Percentiles rank a stretch among this genome's conserved stretches.
Evolutionary conservation across 2,329 filamentous ascomycete genomes (phyloP).

Genomic region (Aspergillus novofumigatus): DNA sequence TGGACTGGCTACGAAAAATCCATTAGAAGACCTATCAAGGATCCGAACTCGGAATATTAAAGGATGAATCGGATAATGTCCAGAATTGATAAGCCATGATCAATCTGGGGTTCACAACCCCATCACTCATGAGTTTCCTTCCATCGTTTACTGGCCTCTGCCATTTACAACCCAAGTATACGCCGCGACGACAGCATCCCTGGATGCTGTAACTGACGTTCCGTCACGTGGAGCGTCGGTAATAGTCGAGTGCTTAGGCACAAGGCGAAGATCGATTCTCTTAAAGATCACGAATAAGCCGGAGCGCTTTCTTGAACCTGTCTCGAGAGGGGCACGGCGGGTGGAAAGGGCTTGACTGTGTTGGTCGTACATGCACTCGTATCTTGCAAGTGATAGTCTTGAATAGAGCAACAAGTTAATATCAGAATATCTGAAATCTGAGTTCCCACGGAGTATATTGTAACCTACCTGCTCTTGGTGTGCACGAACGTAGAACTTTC

Average conservation of each 20-base stretch:
- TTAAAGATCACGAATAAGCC: conserved; percentile 91
- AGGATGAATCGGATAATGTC: neutral
- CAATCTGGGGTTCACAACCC: neutral
- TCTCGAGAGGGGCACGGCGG: conserved; percentile 74
- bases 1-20: neutral
- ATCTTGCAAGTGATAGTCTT: conserved; percentile 4
- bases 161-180: conserved; percentile 11
- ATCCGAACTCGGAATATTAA: neutral
- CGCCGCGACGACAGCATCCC: conserved; percentile 53
- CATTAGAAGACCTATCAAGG: neutral
- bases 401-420: neutral
- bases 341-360: conserved; percentile 97
- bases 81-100: neutral
- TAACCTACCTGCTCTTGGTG: conserved; percentile 1
- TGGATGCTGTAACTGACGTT: conserved; percentile 56
- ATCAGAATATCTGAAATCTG: conserved; percentile 5
- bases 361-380: conserved; percentile 65
- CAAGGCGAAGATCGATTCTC: conserved; percentile 68
- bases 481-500: neutral
- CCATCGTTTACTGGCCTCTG: neutral
- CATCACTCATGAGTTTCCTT: neutral
- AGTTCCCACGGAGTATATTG: neutral
- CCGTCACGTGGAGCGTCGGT: conserved; percentile 73
- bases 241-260: conserved; percentile 58
- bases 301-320: conserved; percentile 87